phyloP scores from a whole-genome alignment of 441 rosid species.

The Daphne laureola region DNA sequence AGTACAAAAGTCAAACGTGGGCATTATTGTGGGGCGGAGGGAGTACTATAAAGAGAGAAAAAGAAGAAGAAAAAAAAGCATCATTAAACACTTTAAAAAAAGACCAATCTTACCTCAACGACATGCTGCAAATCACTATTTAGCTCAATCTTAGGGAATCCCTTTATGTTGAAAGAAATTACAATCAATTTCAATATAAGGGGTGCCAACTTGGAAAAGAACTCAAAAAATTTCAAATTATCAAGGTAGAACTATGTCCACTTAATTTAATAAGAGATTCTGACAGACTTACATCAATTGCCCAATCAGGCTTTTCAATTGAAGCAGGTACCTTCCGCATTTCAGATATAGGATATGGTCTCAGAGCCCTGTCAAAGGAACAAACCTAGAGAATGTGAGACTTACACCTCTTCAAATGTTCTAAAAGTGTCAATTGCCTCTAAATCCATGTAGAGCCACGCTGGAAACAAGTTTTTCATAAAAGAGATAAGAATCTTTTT shows the following conservation, averaged over 20 bases:
- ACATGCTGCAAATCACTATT: constrained; percentile 73
- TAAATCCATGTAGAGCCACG: too few relatives aligned
- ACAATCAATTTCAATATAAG: neutral
- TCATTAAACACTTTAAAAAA: neutral
- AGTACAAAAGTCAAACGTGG: too few relatives aligned
- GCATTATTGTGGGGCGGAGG: too few relatives aligned
- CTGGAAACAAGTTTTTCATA: too few relatives aligned
- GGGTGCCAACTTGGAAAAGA: too few relatives aligned
- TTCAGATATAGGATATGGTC: constrained; percentile 78
- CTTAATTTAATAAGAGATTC: neutral
- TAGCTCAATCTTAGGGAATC: constrained; percentile 77
- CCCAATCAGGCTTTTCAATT: constrained; percentile 87
- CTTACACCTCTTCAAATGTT: too few relatives aligned
- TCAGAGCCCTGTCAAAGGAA: constrained; percentile 44
- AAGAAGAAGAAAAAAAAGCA: neutral
- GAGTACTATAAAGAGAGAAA: too few relatives aligned
- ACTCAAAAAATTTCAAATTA: neutral
- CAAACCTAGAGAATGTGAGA: constrained; percentile 5
- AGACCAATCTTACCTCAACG: constrained; percentile 58
- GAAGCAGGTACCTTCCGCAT: constrained; percentile 53
- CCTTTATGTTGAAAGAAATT: constrained; percentile 34
- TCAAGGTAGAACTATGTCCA: neutral
- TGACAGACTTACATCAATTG: constrained; percentile 58
- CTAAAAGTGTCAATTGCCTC: too few relatives aligned
- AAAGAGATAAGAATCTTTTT: too few relatives aligned